phyloP scores from a whole-genome alignment of 1,284 basidiomycete genomes.

The Cystobasidium sp. region DNA sequence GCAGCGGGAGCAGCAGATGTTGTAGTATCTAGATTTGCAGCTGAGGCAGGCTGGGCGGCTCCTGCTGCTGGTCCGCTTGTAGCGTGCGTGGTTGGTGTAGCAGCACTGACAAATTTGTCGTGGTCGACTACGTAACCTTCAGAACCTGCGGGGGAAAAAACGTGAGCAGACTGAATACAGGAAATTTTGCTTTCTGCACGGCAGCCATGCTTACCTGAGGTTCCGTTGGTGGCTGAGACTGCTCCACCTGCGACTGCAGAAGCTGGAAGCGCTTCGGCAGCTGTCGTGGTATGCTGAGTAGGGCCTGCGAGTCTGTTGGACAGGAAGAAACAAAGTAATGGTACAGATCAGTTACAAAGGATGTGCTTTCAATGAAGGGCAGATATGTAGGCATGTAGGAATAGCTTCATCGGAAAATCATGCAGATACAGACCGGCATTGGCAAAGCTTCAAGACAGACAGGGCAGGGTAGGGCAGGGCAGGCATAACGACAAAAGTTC shows the following conservation, averaged over 20 bases:
- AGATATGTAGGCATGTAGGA: too few relatives aligned
- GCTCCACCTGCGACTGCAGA: slow-evolving; percentile 20
- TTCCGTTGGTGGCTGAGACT: background rate
- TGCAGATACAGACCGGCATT: background rate
- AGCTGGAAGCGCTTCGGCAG: slow-evolving; percentile 27
- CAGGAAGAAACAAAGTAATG: background rate
- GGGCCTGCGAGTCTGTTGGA: slow-evolving; percentile 17
- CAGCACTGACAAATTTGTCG: background rate
- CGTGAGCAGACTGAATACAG: too few relatives aligned
- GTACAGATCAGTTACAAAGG: too few relatives aligned
- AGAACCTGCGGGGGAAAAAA: too few relatives aligned
- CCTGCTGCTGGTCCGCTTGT: background rate
- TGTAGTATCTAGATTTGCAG: background rate
- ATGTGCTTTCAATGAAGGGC: too few relatives aligned
- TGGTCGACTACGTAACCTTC: slow-evolving; percentile 15
- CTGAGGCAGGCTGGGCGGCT: background rate
- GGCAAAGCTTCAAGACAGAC: background rate
- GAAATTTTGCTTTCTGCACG: too few relatives aligned
- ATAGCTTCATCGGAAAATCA: too few relatives aligned
- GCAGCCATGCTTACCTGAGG: background rate
- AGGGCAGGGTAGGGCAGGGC: slow-evolving; percentile 6
- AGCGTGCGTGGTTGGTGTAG: background rate
- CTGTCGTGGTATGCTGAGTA: background rate
- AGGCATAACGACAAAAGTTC: background rate
- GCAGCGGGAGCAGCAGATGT: background rate